Evolutionary conservation across 768 basidiomycete genomes (phyloP), one percentile per base, ranked within the genome.

Genomic region (Pleurotus platypus): DNA sequence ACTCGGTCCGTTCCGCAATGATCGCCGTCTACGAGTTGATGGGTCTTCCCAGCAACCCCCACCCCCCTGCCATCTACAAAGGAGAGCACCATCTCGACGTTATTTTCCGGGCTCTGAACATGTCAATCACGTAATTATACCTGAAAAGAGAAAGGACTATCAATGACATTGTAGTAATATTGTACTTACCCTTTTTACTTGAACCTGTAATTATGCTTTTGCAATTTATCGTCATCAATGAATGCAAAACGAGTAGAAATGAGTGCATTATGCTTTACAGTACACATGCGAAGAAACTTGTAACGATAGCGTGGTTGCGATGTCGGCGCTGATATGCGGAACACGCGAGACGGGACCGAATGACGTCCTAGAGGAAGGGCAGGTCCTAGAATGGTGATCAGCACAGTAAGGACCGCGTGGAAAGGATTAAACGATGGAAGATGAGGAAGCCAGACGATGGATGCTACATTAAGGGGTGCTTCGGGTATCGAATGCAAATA

Each of bases 401-500:
- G 30, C 30, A 35, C 30, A 35, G 30, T 35, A 35, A 35, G 30
- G 30, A 35, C 30, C 30, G 30, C 11, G 30, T 35, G 30, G 30
- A 9, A 35, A 35, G 8, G 30, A 35, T 11, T 11, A 27, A 15
- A 54, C 15, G 39, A 42, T 15, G 24, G 9, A 54, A 54, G 15
- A 15, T 13, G 24, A 30, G 39, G 35, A 45, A 45, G 20, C n/a
- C 42, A 45, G 39, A 43, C 20, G 42, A 20, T 37, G 16, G 51
- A 42, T 54, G 51, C 51, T 54, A 54, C 51, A 54, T 54, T 54
- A 54, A 54, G 24, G 11, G 22, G 24, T 18, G 38, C n/a, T 42
- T 40, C 37, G 51, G 51, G 51, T 54, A 54, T 54, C 35, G 51
- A 39, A 43, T 54, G 51, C 51, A 54, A 54, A 54, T 54, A 39